Percentiles rank a stretch among this genome's conserved stretches.
Evolutionary conservation across 2,329 filamentous ascomycete genomes (phyloP).

Genomic region (Fusarium sp.): DNA sequence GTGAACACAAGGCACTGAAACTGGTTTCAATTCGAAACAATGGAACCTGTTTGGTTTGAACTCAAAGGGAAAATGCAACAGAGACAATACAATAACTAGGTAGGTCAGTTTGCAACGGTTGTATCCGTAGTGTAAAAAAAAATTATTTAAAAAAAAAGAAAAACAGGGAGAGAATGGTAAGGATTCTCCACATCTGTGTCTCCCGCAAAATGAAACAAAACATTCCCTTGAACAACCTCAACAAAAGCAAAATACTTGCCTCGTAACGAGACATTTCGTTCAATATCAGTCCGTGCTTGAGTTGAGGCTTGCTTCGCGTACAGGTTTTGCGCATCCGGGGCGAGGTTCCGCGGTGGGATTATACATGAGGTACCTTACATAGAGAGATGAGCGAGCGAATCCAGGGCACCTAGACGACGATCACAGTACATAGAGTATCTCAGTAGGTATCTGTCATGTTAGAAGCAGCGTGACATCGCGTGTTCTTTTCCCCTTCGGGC

Average conservation of each 20-base stretch:
- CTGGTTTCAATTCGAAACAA: slow-evolving; percentile 33
- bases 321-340: slow-evolving; percentile 11
- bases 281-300: slow-evolving; percentile 25
- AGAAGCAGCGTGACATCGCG: slow-evolving; percentile 40
- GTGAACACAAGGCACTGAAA: slow-evolving; percentile 13
- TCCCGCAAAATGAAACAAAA: slow-evolving; percentile 35
- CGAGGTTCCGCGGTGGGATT: slow-evolving; percentile 21
- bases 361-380: neutral
- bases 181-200: slow-evolving; percentile 32
- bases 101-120: neutral
- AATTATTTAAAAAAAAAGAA: neutral
- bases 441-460: slow-evolving; percentile 36
- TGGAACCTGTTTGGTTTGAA: slow-evolving; percentile 18
- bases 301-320: slow-evolving; percentile 29
- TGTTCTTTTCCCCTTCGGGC: slow-evolving; percentile 23
- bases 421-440: slow-evolving; percentile 30
- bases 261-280: slow-evolving; percentile 8
- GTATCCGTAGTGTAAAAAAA: slow-evolving; percentile 1
- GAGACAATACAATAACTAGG: slow-evolving; percentile 15
- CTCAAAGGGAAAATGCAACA: slow-evolving; percentile 7
- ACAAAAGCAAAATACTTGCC: slow-evolving; percentile 28
- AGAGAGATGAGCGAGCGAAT: neutral
- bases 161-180: slow-evolving; percentile 22
- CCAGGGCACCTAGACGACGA: slow-evolving; percentile 40
- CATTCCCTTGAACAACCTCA: slow-evolving; percentile 23